Base-by-base conservation (phyloP, 1,284 basidiomycete species). In the Cystobasidium sp. region DNA sequence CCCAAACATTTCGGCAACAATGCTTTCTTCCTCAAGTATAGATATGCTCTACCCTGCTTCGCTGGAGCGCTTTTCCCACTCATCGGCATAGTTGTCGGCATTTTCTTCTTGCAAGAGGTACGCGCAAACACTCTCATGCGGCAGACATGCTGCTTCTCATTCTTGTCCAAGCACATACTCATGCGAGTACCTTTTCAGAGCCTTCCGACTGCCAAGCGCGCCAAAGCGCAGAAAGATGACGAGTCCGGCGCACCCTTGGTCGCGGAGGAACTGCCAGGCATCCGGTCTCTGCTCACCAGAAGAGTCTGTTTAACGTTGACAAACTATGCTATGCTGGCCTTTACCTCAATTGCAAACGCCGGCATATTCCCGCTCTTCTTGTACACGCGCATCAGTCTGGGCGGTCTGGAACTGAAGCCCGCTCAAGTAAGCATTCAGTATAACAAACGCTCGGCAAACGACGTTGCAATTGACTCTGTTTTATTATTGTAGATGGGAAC, bases 11-110 rank as follows among this genome's bases (percentile, higher is more conserved):
- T 78, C 59, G 79, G 75, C 22, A n/a, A 64, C n/a, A 68, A 51
- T 12, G 10, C 69, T 43, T 77, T 80, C 70, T 78, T 81, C 62
- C 61, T 61, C 24, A 51, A 76, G 8, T 77, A 82, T 65, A 82
- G 82, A 0, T 84, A 82, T 61, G 79, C 78, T 65, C 73, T 84
- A 24, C 83, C 83, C 0, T 83, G 83, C 76, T 73, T 80, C 12
- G 71, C 80, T 49, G 81, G 80, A 6, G 79, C 81, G 1, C 68
- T 76, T 4, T 79, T 82, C 65, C 81, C 81, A 9, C 51, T 81
- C 1, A 22, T 79, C 75, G 62, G 77, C 41, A 78, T 83, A 6
- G 10, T 83, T 41, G 59, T 81, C 8, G 81, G 80, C 1, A 69
- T 76, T 43, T 59, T 82, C 39, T 82, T 81, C 66, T 78, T 84